These are phyloP conservation scores for Myxozyma mucilagina DNA, from an alignment of 805 yeast genomes.

Conservation along the genomic window DNA sequence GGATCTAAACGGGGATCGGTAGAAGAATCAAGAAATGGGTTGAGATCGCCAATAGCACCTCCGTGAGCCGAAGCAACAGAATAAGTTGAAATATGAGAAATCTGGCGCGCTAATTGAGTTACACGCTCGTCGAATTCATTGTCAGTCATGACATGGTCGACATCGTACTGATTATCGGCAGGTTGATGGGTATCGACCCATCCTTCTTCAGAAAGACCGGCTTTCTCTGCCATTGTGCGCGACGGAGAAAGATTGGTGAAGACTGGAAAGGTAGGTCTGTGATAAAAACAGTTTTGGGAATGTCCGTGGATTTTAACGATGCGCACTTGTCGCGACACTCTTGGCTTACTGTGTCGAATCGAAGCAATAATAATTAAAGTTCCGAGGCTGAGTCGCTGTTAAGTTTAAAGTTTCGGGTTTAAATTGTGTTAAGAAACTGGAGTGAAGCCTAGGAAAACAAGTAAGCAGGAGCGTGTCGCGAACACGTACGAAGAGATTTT, in stretches of 20 bases:
- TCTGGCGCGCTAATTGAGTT: conserved; percentile 31
- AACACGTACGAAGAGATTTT: too few relatives aligned
- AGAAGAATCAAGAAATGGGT: conserved; percentile 28
- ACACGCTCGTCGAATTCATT: conserved; percentile 3
- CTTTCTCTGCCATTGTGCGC: conserved; percentile 4
- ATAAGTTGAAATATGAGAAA: conserved; percentile 23
- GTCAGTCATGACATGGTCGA: neutral
- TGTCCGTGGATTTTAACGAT: too few relatives aligned
- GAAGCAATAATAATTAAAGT: too few relatives aligned
- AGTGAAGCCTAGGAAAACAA: too few relatives aligned
- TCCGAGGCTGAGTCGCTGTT: too few relatives aligned
- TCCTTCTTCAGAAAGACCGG: conserved; percentile 2
- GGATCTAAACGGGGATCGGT: conserved; percentile 59
- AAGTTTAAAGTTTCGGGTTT: too few relatives aligned
- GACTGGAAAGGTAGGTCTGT: too few relatives aligned
- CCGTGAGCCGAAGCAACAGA: neutral
- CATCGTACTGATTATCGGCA: neutral
- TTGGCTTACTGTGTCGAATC: too few relatives aligned
- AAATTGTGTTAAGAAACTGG: too few relatives aligned
- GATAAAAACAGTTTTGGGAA: too few relatives aligned
- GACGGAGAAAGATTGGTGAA: neutral
- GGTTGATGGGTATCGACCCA: neutral
- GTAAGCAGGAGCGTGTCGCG: too few relatives aligned
- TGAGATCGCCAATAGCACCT: conserved; percentile 4
- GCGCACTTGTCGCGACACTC: too few relatives aligned